phyloP scores from a whole-genome alignment of 441 rosid species.

The Brassica balearica region DNA sequence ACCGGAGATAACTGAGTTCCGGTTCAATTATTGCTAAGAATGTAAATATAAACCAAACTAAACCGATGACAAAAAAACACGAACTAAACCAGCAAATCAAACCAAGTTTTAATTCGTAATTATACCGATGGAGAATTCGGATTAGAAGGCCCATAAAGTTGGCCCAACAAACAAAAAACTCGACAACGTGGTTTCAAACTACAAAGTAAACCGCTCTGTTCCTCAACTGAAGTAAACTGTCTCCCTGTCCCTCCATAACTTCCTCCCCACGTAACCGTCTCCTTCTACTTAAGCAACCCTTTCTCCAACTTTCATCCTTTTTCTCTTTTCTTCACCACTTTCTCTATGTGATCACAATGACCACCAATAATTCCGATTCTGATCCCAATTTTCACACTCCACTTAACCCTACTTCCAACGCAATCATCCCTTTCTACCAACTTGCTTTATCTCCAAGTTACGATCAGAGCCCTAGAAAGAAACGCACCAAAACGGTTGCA shows the following conservation, averaged over 20 bases:
- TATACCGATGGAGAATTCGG: not conserved
- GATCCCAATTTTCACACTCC: constrained; percentile 34
- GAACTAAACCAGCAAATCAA: not conserved
- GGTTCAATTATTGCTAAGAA: too few species aligned
- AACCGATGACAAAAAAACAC: not conserved
- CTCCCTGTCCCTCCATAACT: constrained; percentile 40
- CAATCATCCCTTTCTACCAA: constrained; percentile 43
- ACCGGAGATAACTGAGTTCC: too few species aligned
- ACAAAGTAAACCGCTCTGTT: constrained; percentile 40
- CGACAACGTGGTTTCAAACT: constrained; percentile 22
- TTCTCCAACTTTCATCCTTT: constrained; percentile 8
- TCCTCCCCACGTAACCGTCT: constrained; percentile 40
- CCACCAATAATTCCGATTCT: constrained; percentile 22
- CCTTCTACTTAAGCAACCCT: constrained; percentile 34
- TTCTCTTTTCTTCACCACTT: not conserved
- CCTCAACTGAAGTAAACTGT: constrained; percentile 38
- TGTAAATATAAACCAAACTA: too few species aligned
- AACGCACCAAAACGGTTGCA: constrained; percentile 51
- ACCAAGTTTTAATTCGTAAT: not conserved
- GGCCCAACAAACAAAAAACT: constrained; percentile 14
- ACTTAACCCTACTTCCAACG: constrained; percentile 27
- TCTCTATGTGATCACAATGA: constrained; percentile 18
- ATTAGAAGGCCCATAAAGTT: constrained; percentile 12
- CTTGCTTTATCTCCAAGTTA: constrained; percentile 44
- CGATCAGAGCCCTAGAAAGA: constrained; percentile 57